Evolutionary conservation across 345 rosid genomes (phyloP).

Genomic region (Acer yangbiense): DNA sequence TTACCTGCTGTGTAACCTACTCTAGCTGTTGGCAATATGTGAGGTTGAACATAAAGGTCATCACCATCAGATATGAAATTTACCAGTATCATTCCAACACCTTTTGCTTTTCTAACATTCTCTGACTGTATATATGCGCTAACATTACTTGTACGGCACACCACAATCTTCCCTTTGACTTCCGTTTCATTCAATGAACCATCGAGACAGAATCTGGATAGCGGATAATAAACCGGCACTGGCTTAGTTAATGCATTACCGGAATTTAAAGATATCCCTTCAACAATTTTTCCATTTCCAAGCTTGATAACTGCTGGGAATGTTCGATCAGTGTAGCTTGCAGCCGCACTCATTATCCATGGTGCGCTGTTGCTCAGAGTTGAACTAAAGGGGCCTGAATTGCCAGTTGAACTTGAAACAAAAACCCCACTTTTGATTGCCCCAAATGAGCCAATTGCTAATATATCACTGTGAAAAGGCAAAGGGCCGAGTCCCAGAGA

Average conservation of each 20-base stretch:
- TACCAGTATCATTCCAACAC: constrained; percentile 63
- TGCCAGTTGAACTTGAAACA: constrained; percentile 79
- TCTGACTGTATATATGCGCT: constrained; percentile 26
- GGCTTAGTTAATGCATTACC: constrained; percentile 37
- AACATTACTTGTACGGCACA: constrained; percentile 29
- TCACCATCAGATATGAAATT: constrained; percentile 54
- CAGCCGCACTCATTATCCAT: constrained; percentile 88
- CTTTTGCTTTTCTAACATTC: constrained; percentile 54
- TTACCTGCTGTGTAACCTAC: constrained; percentile 51
- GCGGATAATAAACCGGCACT: background rate
- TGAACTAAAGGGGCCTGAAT: constrained; percentile 59
- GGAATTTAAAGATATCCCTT: constrained; percentile 53
- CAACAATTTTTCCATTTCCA: constrained; percentile 41
- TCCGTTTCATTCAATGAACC: constrained; percentile 33
- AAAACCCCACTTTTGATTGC: constrained; percentile 58
- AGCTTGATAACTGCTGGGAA: constrained; percentile 62
- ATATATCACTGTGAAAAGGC: too few species aligned
- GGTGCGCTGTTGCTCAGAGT: constrained; percentile 63
- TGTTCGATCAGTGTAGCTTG: constrained; percentile 64
- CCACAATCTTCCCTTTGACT: constrained; percentile 46
- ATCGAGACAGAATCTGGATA: constrained; percentile 4
- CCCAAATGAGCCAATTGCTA: constrained; percentile 22
- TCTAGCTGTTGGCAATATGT: constrained; percentile 51
- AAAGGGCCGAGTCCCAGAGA: constrained; percentile 50
- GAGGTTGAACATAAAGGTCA: constrained; percentile 61